Evolutionary conservation across 768 basidiomycete genomes (phyloP).

Genomic region (Leucocoprinus leucothites): DNA sequence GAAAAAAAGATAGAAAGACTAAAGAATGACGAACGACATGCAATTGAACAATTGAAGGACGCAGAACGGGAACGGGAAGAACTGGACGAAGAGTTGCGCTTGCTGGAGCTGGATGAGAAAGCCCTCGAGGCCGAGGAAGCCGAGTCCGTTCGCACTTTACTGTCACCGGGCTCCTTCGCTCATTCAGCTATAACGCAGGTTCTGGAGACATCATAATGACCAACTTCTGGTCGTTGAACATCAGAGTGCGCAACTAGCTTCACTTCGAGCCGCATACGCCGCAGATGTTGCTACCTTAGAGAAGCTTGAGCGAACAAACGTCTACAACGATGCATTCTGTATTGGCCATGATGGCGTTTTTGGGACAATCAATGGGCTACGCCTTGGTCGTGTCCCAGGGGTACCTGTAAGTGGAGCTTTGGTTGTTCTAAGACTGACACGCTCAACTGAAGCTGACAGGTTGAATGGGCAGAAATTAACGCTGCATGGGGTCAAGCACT

Average conservation of each 20-base stretch:
- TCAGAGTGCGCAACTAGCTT: constrained; percentile 66
- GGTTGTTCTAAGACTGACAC: neutral
- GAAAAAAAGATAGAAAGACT: constrained; percentile 72
- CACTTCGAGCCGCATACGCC: constrained; percentile 74
- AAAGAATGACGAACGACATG: constrained; percentile 63
- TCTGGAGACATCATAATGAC: constrained; percentile 79
- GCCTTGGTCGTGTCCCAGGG: constrained; percentile 83
- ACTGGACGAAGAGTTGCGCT: constrained; percentile 67
- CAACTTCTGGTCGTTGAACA: constrained; percentile 63
- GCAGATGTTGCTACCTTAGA: constrained; percentile 75
- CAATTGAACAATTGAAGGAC: constrained; percentile 69
- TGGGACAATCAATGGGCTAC: constrained; percentile 96
- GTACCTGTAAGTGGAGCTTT: constrained; percentile 57
- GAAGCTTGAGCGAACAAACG: constrained; percentile 87
- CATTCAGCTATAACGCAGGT: constrained; percentile 39
- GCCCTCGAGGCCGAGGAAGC: constrained; percentile 80
- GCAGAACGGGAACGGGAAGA: constrained; percentile 77
- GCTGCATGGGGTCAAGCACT: constrained; percentile 98
- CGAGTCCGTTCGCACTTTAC: constrained; percentile 50
- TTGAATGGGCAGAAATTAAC: constrained; percentile 99
- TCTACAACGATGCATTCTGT: constrained; percentile 94
- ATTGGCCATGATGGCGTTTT: constrained; percentile 94
- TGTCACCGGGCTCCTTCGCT: constrained; percentile 11
- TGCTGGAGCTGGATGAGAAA: constrained; percentile 75
- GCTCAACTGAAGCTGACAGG: constrained; percentile 39